Conservation (phyloP, 164 flowering plant species). For the Litsea cubeba region DNA sequence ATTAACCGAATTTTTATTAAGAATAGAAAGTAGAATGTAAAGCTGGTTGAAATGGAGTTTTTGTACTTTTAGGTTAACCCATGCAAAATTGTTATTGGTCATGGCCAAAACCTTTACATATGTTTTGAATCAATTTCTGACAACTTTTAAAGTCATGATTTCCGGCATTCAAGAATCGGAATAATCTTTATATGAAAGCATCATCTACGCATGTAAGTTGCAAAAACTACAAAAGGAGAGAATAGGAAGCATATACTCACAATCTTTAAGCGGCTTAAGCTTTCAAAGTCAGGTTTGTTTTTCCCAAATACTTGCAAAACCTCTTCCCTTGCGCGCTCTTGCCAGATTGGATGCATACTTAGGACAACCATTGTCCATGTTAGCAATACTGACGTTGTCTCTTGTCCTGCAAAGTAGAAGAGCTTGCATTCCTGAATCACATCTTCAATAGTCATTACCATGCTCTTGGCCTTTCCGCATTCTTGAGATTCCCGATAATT, state of each 20-base stretch:
- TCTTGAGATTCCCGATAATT: slow-evolving; percentile 2
- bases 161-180: not conserved
- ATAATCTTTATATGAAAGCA: not conserved
- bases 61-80: not conserved
- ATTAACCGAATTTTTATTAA: no score
- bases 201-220: not conserved
- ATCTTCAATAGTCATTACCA: slow-evolving; percentile 27
- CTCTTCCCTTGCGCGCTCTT: slow-evolving; percentile 47
- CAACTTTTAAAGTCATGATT: not conserved
- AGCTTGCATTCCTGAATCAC: slow-evolving; percentile 42
- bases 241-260: not conserved
- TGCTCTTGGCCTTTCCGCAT: slow-evolving; percentile 4
- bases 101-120: not conserved
- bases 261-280: slow-evolving; percentile 15
- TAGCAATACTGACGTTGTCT: slow-evolving; percentile 39
- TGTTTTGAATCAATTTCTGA: not conserved
- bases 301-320: slow-evolving; percentile 27
- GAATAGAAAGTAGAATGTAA: no score
- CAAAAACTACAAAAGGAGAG: not conserved
- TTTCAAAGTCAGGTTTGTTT: slow-evolving; percentile 22
- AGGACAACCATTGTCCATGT: slow-evolving; percentile 44
- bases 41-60: not conserved
- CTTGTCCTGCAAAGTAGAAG: slow-evolving; percentile 39
- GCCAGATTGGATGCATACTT: slow-evolving; percentile 42
- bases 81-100: not conserved